phyloP scores from a whole-genome alignment of 2,329 filamentous ascomycete genomes.

The Dactylonectria estremocensis region DNA sequence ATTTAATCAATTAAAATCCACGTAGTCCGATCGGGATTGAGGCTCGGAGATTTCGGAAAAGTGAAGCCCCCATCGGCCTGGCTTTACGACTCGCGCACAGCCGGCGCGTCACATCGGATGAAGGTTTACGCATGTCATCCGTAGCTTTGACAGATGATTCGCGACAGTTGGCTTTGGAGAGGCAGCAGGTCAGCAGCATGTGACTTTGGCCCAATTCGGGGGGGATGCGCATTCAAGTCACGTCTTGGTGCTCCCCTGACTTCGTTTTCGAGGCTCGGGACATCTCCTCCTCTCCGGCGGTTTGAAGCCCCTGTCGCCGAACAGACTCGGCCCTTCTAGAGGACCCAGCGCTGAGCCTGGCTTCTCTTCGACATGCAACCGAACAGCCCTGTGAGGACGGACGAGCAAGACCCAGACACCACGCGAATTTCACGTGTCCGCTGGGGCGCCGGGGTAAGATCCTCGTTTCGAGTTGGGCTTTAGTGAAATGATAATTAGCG shows the following conservation, averaged over 20 bases:
- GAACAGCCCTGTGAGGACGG: conserved; percentile 3
- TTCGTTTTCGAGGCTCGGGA: background rate
- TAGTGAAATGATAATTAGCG: conserved; percentile 22
- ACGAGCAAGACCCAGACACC: conserved; percentile 11
- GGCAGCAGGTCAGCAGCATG: background rate
- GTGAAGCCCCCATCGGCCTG: background rate
- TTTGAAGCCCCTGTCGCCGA: conserved; percentile 8
- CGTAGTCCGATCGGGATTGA: background rate
- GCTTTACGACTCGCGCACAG: background rate
- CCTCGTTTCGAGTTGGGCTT: conserved; percentile 19
- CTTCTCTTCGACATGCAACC: conserved; percentile 8
- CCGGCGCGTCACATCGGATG: background rate
- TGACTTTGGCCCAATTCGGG: conserved; percentile 6
- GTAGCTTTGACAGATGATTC: conserved; percentile 3
- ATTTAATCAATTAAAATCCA: no score
- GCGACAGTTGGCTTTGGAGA: conserved; percentile 7
- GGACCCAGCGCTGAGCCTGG: conserved; percentile 3
- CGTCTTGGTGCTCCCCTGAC: conserved; percentile 7
- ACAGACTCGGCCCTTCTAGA: conserved; percentile 14
- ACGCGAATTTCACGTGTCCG: conserved; percentile 29
- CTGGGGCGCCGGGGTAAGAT: conserved; percentile 8
- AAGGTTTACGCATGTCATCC: conserved; percentile 17
- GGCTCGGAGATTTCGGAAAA: conserved; percentile 2
- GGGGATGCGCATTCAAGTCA: conserved; percentile 4
- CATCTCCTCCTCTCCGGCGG: background rate